Percentiles rank a stretch among this genome's conserved stretches.
Evolutionary conservation across 345 rosid genomes (phyloP).

Genomic region (Lenwebbia sp.): DNA sequence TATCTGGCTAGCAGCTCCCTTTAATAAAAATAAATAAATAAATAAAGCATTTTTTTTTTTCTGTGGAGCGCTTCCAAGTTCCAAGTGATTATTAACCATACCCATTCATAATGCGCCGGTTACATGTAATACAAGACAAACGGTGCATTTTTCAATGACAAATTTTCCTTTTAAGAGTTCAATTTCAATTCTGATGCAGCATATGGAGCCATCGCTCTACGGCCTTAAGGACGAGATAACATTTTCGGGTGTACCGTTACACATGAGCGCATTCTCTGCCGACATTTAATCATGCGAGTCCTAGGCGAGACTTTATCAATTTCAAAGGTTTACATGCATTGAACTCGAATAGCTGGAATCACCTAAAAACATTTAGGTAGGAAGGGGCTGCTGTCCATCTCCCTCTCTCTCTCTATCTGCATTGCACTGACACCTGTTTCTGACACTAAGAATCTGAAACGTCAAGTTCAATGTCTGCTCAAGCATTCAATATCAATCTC

Average conservation of each 20-base stretch:
- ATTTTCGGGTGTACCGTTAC: neutral
- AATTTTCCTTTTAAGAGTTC: neutral
- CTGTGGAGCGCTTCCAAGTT: neutral
- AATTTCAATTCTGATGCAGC: neutral
- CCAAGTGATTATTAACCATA: neutral
- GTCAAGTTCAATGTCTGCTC: conserved; percentile 38
- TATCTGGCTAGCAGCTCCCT: neutral
- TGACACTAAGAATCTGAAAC: conserved; percentile 65
- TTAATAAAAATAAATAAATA: neutral
- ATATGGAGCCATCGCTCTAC: neutral
- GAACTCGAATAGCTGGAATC: no score
- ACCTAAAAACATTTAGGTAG: neutral
- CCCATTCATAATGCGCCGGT: rapidly evolving
- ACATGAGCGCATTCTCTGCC: rapidly evolving
- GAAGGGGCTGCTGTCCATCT: neutral
- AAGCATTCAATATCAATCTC: conserved; percentile 14
- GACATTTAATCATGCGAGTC: neutral
- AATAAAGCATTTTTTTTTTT: neutral
- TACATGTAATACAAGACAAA: neutral
- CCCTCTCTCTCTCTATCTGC: neutral
- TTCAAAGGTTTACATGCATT: neutral
- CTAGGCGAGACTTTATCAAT: neutral
- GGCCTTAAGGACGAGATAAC: neutral
- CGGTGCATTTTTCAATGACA: neutral
- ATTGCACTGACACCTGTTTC: conserved; percentile 1